Evolutionary conservation across 345 rosid genomes (phyloP), one percentile per base, ranked within the genome.

Genomic region (Gynandropsis gynandra): DNA sequence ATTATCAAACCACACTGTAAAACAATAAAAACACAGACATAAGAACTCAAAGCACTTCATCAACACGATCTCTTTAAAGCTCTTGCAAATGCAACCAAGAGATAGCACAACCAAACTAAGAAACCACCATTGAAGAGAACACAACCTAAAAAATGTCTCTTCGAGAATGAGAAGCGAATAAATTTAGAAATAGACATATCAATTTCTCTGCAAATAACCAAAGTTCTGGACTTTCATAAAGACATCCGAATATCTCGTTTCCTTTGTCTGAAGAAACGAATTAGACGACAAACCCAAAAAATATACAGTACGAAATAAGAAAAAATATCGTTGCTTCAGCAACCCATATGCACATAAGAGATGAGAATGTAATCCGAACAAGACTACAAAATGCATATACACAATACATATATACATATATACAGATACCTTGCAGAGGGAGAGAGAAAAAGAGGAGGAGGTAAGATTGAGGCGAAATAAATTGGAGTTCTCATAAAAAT

Each of bases 1-100:
- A 71, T 69, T 51, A 12, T 35, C 4, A 27, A 65, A 55, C 63
- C 68, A 56, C 69, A 60, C 81, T 78, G 80, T 68, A 69, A 17
- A n/a, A 54, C 35, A 38, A 20, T 0, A n/a, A 9, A 21, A 54
- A 2, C 1, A 13, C 16, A 9, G 1, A 46, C 43, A 24, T 60
- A 14, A 61, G 34, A 32, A 43, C 21, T 12, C 46, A 42, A 3
- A 27, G 19, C 42, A 14, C 5, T n/a, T n/a, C n/a, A n/a, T n/a
- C n/a, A n/a, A n/a, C n/a, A n/a, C n/a, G n/a, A n/a, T n/a, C n/a
- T n/a, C n/a, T n/a, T n/a, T n/a, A n/a, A n/a, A n/a, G n/a, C n/a
- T n/a, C n/a, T n/a, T n/a, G n/a, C n/a, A n/a, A n/a, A n/a, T n/a
- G n/a, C n/a, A n/a, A n/a, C n/a, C n/a, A n/a, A n/a, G n/a, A n/a